Evolutionary conservation across 257 asterid genomes (phyloP), one percentile per base, ranked within the genome.

Genomic region (Anisodus acutangulus): DNA sequence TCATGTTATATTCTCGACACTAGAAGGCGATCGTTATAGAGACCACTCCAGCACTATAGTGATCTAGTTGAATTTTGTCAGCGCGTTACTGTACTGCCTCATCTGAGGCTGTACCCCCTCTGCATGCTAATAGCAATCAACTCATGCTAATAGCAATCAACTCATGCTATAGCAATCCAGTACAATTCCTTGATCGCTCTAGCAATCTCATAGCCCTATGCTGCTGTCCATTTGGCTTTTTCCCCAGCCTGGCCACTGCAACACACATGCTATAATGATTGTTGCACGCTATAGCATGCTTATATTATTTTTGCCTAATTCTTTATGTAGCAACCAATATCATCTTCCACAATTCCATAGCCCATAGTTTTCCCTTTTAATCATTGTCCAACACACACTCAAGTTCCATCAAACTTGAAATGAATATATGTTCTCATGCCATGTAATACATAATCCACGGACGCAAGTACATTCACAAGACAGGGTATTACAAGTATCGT

Each of bases 111-210:
- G 37, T 68, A 15, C 7, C 53, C 6, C 19, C 53, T 13, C 51
- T 39, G 53, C 39, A 12, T 22, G 37, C 7, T 22, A 22, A 22
- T 67, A 37, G 13, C n/a, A n/a, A n/a, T n/a, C n/a, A n/a, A n/a
- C n/a, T n/a, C 39, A 12, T 22, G 37, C 6, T n/a, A n/a, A 22
- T 67, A 37, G 13, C n/a, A 1, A 37, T 13, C n/a, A 12, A 39
- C 78, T 15, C 78, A 68, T 7, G 78, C 26, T 7, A 37, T 35
- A 13, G 47, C 74, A 35, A 35, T 6, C 74, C 10, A 67, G 74
- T 67, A 35, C 19, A 67, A 67, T 67, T 67, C 49, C 49, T 67
- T 67, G 74, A 67, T 67, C 3, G 6, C 74, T 67, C 74, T 67
- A 35, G 74, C 74, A 67, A 67, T 67, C 74, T 13, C 11, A 11